phyloP scores from a whole-genome alignment of 805 yeast genomes.

The Teunomyces tritomae region DNA sequence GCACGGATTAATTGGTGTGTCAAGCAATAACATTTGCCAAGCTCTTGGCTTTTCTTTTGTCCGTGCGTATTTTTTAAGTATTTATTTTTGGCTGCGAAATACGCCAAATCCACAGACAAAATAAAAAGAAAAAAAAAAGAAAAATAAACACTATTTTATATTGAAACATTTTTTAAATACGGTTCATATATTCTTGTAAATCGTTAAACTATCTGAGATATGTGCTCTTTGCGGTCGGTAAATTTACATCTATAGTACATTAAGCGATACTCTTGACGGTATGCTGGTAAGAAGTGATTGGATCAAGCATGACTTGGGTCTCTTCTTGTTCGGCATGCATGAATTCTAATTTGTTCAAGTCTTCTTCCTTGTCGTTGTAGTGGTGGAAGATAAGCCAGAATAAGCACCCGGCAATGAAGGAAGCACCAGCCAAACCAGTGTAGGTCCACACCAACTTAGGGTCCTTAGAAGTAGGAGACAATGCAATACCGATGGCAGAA shows the following conservation, averaged over 20 bases:
- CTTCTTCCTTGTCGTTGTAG: conserved; percentile 57
- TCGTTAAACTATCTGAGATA: neutral
- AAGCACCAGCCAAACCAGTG: conserved; percentile 58
- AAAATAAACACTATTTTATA: no score
- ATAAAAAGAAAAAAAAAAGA: neutral
- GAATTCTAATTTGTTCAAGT: conserved; percentile 51
- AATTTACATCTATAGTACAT: neutral
- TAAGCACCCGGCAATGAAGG: conserved; percentile 54
- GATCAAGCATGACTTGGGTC: conserved; percentile 7
- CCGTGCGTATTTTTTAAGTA: neutral
- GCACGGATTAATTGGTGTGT: no score
- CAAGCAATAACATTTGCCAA: neutral
- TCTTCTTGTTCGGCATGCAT: conserved; percentile 10
- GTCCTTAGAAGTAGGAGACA: conserved; percentile 62
- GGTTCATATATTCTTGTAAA: no score
- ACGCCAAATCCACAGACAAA: no score
- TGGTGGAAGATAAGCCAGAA: conserved; percentile 62
- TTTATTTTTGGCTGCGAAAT: neutral
- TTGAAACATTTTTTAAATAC: no score
- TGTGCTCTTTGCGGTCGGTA: neutral
- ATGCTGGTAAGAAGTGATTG: conserved; percentile 14
- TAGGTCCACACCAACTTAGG: conserved; percentile 73
- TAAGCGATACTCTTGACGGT: conserved; percentile 14
- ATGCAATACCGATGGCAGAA: conserved; percentile 71
- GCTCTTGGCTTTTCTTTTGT: neutral